These are phyloP conservation scores for Plasmodium ovale DNA, from an alignment of 169 alveolate genomes.

Conservation along the genomic window DNA sequence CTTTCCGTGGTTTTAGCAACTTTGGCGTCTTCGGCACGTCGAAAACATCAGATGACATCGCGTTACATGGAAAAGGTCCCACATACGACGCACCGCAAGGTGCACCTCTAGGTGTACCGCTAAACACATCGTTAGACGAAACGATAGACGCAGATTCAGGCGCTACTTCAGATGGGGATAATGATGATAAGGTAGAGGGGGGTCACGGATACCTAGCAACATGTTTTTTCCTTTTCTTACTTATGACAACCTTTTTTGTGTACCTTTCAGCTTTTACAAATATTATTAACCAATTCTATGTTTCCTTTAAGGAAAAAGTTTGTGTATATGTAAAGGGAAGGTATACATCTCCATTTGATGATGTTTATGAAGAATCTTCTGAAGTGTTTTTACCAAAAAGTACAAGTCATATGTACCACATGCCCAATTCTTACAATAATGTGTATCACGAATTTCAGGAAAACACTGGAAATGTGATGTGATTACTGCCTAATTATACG, in stretches of 20 bases:
- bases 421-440: constrained; percentile 10
- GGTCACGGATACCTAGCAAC: constrained; percentile 17
- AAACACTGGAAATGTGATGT: neutral
- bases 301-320: constrained; percentile 55
- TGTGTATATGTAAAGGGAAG: constrained; percentile 26
- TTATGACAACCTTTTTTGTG: constrained; percentile 18
- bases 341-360: constrained; percentile 4
- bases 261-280: constrained; percentile 63
- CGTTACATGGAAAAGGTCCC: too few species aligned
- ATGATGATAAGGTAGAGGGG: neutral
- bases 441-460: constrained; percentile 14
- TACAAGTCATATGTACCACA: neutral
- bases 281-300: constrained; percentile 52
- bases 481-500: neutral
- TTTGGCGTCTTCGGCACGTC: too few species aligned
- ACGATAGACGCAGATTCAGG: neutral
- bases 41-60: too few species aligned
- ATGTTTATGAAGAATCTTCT: constrained; percentile 26
- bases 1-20: too few species aligned
- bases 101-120: too few species aligned
- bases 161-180: neutral
- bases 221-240: constrained; percentile 32
- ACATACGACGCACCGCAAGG: too few species aligned
- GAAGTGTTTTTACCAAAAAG: constrained; percentile 27
- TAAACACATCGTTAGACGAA: too few species aligned